phyloP scores from a whole-genome alignment of 345 rosid genomes.

The Gossypium australe region DNA sequence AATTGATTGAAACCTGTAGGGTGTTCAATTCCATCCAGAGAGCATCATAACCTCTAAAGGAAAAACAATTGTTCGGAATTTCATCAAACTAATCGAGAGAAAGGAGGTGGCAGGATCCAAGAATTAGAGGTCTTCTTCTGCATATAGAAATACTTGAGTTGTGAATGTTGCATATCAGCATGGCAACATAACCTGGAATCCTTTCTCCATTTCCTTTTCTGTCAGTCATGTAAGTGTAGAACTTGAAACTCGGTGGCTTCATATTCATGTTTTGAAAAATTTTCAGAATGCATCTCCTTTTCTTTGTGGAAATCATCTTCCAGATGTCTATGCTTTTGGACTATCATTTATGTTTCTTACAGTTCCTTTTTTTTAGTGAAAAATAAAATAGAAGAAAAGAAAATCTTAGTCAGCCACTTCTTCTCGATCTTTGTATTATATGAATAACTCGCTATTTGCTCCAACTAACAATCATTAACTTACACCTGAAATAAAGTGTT shows the following conservation, averaged over 20 bases:
- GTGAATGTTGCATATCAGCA: background rate
- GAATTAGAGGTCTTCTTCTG: slow-evolving; percentile 15
- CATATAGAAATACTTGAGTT: background rate
- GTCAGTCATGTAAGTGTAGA: background rate
- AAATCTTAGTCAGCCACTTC: too few species aligned
- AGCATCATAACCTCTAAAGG: slow-evolving; percentile 88
- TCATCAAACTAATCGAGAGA: slow-evolving; percentile 55
- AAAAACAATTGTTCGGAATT: slow-evolving; percentile 68
- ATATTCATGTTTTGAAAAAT: too few species aligned
- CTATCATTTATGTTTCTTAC: background rate
- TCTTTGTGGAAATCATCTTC: background rate
- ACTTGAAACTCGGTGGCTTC: background rate
- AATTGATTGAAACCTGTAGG: slow-evolving; percentile 40
- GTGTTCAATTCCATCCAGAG: slow-evolving; percentile 98
- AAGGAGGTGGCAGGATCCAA: slow-evolving; percentile 48
- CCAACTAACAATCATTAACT: too few species aligned
- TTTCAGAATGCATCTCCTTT: background rate
- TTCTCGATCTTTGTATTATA: too few species aligned
- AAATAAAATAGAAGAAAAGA: too few species aligned
- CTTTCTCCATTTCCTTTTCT: background rate
- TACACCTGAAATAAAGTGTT: too few species aligned
- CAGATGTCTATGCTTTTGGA: background rate
- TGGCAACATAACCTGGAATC: background rate
- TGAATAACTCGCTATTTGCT: too few species aligned
- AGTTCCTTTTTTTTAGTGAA: too few species aligned